Conservation (phyloP, 352 stramenopile genomes). For the Phytophthora chlamydospora region DNA sequence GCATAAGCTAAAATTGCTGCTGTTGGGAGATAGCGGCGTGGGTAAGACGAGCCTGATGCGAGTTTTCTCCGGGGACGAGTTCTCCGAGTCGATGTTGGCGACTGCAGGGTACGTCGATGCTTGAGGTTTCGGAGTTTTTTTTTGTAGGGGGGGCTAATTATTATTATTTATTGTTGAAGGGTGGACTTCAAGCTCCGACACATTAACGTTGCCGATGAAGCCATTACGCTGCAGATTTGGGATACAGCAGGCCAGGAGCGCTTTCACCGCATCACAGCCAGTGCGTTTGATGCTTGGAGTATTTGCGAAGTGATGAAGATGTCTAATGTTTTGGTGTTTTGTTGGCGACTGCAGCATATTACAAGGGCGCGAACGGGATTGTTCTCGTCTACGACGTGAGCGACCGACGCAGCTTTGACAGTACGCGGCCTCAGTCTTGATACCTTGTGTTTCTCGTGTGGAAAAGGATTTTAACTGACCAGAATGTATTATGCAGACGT, state of each 20-base stretch:
- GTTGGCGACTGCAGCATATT: slow-evolving; percentile 79
- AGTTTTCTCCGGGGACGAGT: slow-evolving; percentile 93
- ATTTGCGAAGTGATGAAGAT: not conserved
- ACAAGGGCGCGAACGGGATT: slow-evolving; percentile 94
- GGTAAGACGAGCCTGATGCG: slow-evolving; percentile 94
- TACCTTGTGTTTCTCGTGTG: not conserved
- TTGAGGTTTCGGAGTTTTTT: not conserved
- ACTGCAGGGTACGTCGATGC: slow-evolving; percentile 82
- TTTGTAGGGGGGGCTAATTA: not conserved
- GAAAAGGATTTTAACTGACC: slow-evolving; percentile 19
- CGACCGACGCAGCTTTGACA: slow-evolving; percentile 93
- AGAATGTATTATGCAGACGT: slow-evolving; percentile 68
- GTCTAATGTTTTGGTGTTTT: slow-evolving; percentile 19
- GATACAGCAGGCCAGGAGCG: slow-evolving; percentile 95
- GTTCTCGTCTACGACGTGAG: slow-evolving; percentile 94
- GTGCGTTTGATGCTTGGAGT: slow-evolving; percentile 47
- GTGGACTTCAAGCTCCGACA: slow-evolving; percentile 95
- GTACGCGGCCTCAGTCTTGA: slow-evolving; percentile 48
- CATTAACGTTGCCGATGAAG: slow-evolving; percentile 82
- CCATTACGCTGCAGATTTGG: slow-evolving; percentile 94
- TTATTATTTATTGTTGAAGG: slow-evolving; percentile 31
- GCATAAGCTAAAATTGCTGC: slow-evolving; percentile 90
- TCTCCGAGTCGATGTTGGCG: slow-evolving; percentile 89
- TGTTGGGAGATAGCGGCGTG: slow-evolving; percentile 92
- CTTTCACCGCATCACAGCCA: slow-evolving; percentile 94